Conservation (phyloP, 306 rosid species). For the Albizia julibrissin region DNA sequence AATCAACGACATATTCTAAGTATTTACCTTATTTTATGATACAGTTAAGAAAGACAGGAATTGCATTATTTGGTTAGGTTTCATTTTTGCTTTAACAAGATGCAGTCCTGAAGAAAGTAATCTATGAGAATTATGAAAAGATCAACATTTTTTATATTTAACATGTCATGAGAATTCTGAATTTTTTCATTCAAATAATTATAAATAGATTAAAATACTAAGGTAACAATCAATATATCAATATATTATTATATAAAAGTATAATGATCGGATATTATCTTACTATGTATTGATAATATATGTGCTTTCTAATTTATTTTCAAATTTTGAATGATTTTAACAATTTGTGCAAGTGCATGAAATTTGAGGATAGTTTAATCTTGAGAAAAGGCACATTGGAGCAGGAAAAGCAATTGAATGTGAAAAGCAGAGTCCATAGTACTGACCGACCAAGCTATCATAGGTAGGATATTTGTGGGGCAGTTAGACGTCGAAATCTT, state of each 20-base stretch:
- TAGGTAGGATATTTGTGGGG: conserved; percentile 46
- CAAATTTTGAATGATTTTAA: background rate
- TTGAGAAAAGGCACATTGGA: conserved; percentile 19
- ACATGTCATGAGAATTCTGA: background rate
- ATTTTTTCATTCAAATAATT: background rate
- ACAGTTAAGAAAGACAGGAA: background rate
- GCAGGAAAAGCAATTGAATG: conserved; percentile 32
- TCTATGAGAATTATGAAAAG: background rate
- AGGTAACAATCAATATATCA: background rate
- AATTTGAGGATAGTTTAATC: background rate
- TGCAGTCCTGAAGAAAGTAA: background rate
- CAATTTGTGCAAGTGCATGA: background rate
- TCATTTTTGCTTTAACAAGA: too few species aligned
- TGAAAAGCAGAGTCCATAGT: conserved; percentile 26
- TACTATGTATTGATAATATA: too few species aligned
- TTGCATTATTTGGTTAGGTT: background rate
- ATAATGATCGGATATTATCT: too few species aligned
- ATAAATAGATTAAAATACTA: background rate
- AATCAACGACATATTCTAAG: background rate
- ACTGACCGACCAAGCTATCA: conserved; percentile 20
- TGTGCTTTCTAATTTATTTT: background rate
- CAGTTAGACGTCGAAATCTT: conserved; percentile 3
- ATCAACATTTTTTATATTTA: background rate
- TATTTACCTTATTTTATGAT: too few species aligned
- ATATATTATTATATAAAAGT: too few species aligned